Evolutionary conservation across 2,329 filamentous ascomycete genomes (phyloP).

Genomic region (Colletotrichum lupini): DNA sequence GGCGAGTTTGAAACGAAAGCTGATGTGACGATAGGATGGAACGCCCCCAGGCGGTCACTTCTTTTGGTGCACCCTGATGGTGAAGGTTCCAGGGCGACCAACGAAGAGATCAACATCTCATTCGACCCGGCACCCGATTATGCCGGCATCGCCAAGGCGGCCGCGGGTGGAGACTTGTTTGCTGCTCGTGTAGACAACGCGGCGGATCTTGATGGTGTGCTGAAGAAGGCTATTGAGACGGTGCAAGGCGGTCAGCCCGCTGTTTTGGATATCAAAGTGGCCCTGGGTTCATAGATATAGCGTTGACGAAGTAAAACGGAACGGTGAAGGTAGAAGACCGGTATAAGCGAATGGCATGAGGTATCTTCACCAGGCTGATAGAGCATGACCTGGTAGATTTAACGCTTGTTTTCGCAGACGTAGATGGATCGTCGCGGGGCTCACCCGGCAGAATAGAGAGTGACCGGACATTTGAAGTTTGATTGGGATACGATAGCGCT

Average conservation of each 20-base stretch:
- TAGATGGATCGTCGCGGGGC: conserved; percentile 2
- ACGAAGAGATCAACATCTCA: conserved; percentile 59
- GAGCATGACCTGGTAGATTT: neutral
- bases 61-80: conserved; percentile 57
- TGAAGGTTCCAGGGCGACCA: conserved; percentile 51
- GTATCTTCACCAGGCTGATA: neutral
- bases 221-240: conserved; percentile 61
- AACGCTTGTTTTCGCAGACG: neutral
- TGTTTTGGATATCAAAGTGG: conserved; percentile 65
- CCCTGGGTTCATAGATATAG: conserved; percentile 50
- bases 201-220: conserved; percentile 56
- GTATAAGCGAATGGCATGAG: neutral
- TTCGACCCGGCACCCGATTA: conserved; percentile 57
- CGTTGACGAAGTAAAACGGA: neutral
- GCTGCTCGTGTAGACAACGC: conserved; percentile 59
- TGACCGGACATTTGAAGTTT: conserved; percentile 3
- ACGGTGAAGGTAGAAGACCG: too few species aligned
- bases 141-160: conserved; percentile 43
- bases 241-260: conserved; percentile 63
- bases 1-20: neutral
- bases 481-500: neutral
- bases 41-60: conserved; percentile 55
- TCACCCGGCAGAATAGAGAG: conserved; percentile 8
- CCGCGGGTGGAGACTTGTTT: conserved; percentile 58
- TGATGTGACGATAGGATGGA: conserved; percentile 48